phyloP scores from a whole-genome alignment of 73 alveolate species.

The Tetrahymena elliotti region DNA sequence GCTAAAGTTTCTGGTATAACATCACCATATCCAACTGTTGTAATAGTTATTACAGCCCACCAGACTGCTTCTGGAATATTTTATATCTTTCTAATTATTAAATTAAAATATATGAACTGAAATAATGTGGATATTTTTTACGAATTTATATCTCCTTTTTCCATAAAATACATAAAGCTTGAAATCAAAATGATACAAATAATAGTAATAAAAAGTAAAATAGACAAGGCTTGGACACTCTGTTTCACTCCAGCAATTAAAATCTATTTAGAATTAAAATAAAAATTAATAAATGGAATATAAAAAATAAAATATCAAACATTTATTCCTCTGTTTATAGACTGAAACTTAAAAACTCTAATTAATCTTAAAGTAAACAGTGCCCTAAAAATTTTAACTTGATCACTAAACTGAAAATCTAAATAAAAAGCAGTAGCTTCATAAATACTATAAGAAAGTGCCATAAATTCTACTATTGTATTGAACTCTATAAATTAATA shows the following conservation, averaged over 20 bases:
- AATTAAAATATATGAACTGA: background rate
- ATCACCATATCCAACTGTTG: conserved; percentile 40
- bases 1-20: conserved; percentile 11
- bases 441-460: background rate
- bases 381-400: conserved; percentile 20
- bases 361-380: conserved; percentile 7
- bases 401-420: background rate
- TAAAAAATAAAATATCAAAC: background rate
- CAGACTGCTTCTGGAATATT: conserved; percentile 36
- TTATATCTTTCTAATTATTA: background rate
- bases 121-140: background rate
- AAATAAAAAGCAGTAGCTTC: background rate
- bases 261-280: background rate
- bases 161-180: conserved; percentile 34
- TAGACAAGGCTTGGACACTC: conserved; percentile 26
- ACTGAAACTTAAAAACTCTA: conserved; percentile 5
- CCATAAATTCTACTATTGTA: conserved; percentile 8
- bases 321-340: conserved; percentile 8
- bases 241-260: conserved; percentile 20
- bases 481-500: background rate
- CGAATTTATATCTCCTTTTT: background rate
- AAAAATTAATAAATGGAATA: background rate
- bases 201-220: conserved; percentile 9
- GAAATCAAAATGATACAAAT: conserved; percentile 28
- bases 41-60: conserved; percentile 43